Evolutionary conservation across 441 rosid species (phyloP).

Genomic region (Adansonia grandidieri): DNA sequence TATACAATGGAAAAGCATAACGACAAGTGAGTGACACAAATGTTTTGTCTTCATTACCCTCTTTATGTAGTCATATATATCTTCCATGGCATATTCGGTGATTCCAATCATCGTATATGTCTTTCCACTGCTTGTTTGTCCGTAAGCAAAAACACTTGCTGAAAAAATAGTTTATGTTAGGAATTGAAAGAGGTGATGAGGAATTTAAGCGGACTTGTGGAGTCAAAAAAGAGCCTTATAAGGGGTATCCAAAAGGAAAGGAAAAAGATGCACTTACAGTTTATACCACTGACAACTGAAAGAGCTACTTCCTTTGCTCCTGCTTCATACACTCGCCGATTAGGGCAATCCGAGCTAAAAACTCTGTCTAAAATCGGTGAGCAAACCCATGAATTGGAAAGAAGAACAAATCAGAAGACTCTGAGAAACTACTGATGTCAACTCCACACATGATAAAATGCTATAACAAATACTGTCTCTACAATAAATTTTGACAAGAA

Average conservation of each 20-base stretch:
- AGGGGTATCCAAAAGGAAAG: slow-evolving; percentile 12
- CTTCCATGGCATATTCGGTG: slow-evolving; percentile 73
- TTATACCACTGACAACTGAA: slow-evolving; percentile 71
- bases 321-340: slow-evolving; percentile 65
- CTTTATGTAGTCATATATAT: slow-evolving; percentile 78
- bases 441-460: not conserved
- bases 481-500: not conserved
- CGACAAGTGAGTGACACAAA: not conserved
- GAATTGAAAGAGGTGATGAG: slow-evolving; percentile 14
- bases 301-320: slow-evolving; percentile 73
- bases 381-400: slow-evolving; percentile 26
- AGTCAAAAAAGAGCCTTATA: not conserved
- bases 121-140: slow-evolving; percentile 98
- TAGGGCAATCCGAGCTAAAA: slow-evolving; percentile 54
- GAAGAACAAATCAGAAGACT: slow-evolving; percentile 23
- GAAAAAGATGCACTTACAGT: slow-evolving; percentile 38
- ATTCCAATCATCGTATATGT: slow-evolving; percentile 91
- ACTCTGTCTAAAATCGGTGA: slow-evolving; percentile 59
- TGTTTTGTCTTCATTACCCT: slow-evolving; percentile 49
- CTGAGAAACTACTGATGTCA: not conserved
- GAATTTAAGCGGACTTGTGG: not conserved
- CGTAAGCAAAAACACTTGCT: slow-evolving; percentile 98
- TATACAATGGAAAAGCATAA: slow-evolving; percentile 1
- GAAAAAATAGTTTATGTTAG: slow-evolving; percentile 38
- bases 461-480: not conserved